Evolutionary conservation across 257 asterid genomes (phyloP).

Genomic region (Scutellaria barbata): DNA sequence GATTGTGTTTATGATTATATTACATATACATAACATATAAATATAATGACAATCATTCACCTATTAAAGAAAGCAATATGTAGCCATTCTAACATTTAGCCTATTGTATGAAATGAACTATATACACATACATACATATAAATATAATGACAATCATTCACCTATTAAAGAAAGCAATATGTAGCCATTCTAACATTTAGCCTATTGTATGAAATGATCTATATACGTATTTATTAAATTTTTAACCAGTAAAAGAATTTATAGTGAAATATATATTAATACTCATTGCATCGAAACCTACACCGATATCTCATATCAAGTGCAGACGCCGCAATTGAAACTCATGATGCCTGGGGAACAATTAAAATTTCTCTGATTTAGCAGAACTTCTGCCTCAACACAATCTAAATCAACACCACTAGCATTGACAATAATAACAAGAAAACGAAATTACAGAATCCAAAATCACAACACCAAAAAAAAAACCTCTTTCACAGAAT

Average conservation of each 20-base stretch:
- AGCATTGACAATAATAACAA: constrained; percentile 7
- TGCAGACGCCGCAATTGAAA: neutral
- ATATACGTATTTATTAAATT: neutral
- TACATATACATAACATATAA: no score
- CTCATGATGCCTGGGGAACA: neutral
- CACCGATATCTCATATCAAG: neutral
- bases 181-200: neutral
- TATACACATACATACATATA: no score
- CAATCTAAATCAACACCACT: constrained; percentile 21
- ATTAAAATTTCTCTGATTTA: neutral
- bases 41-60: neutral
- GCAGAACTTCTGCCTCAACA: neutral
- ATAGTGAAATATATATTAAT: neutral
- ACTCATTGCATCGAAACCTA: constrained; percentile 13
- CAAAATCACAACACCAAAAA: constrained; percentile 1
- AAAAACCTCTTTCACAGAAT: neutral
- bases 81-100: neutral
- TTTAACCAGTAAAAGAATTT: neutral
- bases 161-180: neutral
- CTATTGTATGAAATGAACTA: no score
- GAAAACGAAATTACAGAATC: neutral
- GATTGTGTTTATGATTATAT: no score
- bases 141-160: neutral
- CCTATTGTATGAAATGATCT: neutral
- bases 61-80: neutral